phyloP scores from a whole-genome alignment of 1,284 basidiomycete species.

The Sporisorium scitamineum region DNA sequence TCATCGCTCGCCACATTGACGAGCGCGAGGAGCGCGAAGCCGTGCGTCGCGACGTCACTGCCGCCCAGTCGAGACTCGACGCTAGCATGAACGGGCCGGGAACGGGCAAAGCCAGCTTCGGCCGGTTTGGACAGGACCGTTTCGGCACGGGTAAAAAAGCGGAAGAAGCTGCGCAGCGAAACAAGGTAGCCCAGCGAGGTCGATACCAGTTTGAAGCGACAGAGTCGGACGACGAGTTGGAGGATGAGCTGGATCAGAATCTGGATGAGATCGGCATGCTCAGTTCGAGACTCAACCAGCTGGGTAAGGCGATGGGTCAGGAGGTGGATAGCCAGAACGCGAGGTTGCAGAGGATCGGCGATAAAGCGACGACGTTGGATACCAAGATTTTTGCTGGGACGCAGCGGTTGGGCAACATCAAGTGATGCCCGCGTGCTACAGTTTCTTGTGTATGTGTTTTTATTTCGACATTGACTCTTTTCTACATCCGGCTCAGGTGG shows the following conservation, averaged over 20 bases:
- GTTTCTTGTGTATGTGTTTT: slow-evolving; percentile 1
- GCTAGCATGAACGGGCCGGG: slow-evolving; percentile 73
- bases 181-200: slow-evolving; percentile 76
- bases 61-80: slow-evolving; percentile 87
- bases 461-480: background rate
- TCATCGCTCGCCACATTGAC: slow-evolving; percentile 87
- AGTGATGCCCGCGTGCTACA: slow-evolving; percentile 13
- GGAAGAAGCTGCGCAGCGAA: slow-evolving; percentile 28
- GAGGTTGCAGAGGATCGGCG: slow-evolving; percentile 61
- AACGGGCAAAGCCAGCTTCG: slow-evolving; percentile 49
- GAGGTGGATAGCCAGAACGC: slow-evolving; percentile 66
- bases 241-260: slow-evolving; percentile 86
- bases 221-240: slow-evolving; percentile 90
- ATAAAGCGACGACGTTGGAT: slow-evolving; percentile 65
- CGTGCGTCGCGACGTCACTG: slow-evolving; percentile 76
- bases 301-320: slow-evolving; percentile 83
- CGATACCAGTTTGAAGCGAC: slow-evolving; percentile 95
- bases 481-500: background rate
- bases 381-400: slow-evolving; percentile 66
- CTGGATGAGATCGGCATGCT: slow-evolving; percentile 87
- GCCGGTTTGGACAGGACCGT: slow-evolving; percentile 57
- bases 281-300: slow-evolving; percentile 83
- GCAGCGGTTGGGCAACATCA: slow-evolving; percentile 63
- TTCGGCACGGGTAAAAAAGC: slow-evolving; percentile 50
- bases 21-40: slow-evolving; percentile 81